Conservation (phyloP, 352 stramenopile species). For the Globisporangium radiosum region DNA sequence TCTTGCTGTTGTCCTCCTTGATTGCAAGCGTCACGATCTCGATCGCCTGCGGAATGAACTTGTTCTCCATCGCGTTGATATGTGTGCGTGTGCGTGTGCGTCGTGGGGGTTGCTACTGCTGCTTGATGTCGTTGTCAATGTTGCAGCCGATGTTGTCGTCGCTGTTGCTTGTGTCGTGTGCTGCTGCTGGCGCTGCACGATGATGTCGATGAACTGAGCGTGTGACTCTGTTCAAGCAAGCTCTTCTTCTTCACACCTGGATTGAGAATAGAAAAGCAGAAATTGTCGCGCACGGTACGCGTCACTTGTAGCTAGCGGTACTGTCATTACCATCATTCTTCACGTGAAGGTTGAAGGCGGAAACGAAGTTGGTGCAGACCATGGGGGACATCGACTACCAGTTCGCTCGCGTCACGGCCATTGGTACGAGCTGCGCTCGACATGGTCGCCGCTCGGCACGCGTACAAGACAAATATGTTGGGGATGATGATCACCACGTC, state of each 20-base stretch:
- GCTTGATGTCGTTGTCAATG: too few relatives aligned
- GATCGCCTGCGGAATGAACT: constrained; percentile 88
- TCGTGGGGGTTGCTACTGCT: background rate
- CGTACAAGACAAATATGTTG: too few relatives aligned
- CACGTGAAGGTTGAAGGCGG: too few relatives aligned
- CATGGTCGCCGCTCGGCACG: too few relatives aligned
- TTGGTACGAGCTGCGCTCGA: too few relatives aligned
- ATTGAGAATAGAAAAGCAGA: background rate
- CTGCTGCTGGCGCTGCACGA: background rate
- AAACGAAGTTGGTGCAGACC: too few relatives aligned
- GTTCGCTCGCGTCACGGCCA: too few relatives aligned
- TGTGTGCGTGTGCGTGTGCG: background rate
- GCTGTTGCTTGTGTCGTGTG: background rate
- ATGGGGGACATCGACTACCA: too few relatives aligned
- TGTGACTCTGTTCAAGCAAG: background rate
- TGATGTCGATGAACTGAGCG: background rate
- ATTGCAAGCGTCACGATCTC: constrained; percentile 85
- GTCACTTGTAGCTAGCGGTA: background rate
- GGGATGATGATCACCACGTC: too few relatives aligned
- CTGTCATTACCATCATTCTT: background rate
- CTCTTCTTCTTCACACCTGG: background rate
- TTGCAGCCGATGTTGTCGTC: background rate
- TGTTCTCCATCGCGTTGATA: constrained; percentile 73
- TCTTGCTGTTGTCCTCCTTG: constrained; percentile 85
- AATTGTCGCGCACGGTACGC: constrained; percentile 5